Base-by-base conservation (phyloP, 2,329 filamentous ascomycete genomes). In the Phaeophleospora eucalypticola region DNA sequence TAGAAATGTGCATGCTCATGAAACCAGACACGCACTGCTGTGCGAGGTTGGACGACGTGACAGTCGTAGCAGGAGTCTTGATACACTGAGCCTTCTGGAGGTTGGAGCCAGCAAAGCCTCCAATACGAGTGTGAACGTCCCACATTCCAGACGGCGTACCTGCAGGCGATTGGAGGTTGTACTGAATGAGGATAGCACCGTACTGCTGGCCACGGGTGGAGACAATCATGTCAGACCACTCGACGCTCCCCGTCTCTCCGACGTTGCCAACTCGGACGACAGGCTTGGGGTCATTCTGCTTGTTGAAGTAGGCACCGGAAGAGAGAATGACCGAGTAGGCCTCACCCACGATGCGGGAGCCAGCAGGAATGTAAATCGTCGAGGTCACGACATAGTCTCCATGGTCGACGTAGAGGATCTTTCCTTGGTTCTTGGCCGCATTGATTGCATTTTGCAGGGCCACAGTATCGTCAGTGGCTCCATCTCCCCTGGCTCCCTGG, bases 391-490 rank as follows among this genome's bases (percentile, higher is more conserved):
- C 66, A 65, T 90, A 89, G 41, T 83, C 78, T 45, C 87, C 87
- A 60, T 85, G 82, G 61, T 88, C 84, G 56, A 91, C 84, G 70
- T 83, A 90, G 48, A 87, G 77, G 52, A 91, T 68, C 57, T 85
- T 76, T 44, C 54, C 46, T 27, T 56, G 50, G 4, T 46, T 37
- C 34, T 71, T 71, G 3, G 80, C 79, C 2, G 62, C 64, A 59
- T 72, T 68, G 59, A 86, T 74, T n/a, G 77, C 74, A 1, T 58
- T 64, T 59, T 85, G 79, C 10, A 86, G 71, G 2, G 78, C 78
- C 2, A 68, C 65, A 2, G 82, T 84, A 57, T 83, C 80, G 60
- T 84, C 81, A 1, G 76, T 75, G 2, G 64, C 62, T 10, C 78
- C 81, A 59, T 83, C 73, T 39, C 80, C 80, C 37, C 58, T 70